Evolutionary conservation across 345 rosid species (phyloP), one percentile per base, ranked within the genome.

Genomic region (Moringa oleifera): DNA sequence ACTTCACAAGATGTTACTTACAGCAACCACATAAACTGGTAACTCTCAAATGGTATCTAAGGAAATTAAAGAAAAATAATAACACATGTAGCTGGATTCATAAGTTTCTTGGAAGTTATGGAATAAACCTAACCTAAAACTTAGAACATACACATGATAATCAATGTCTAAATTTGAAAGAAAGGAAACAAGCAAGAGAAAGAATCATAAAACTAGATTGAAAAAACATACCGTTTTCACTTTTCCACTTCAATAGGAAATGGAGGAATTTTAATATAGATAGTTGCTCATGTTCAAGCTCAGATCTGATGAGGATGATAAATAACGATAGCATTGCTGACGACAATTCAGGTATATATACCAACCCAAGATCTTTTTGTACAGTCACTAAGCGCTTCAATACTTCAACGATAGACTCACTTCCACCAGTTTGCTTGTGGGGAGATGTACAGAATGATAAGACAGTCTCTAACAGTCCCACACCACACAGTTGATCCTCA

Each of bases 271-370:
- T 87, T 69, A 93, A 52, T 63, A 86, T 54, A 65, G 86, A 78
- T 55, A 93, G 78, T 64, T 87, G 93, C 52, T 93, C 96, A 9
- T 89, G 95, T 72, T 93, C 98, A 31, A 89, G 84, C 62, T 69
- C 93, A 20, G 90, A 84, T 47, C 81, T 79, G 59, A 77, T 60
- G 62, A 93, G 88, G 68, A 80, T 65, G 68, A 63, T 41, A 74
- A 82, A 70, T 58, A 89, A 72, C 55, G 90, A 89, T 55, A 81
- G 76, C 41, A 77, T 58, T 60, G 71, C 75, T 59, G 89, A 68
- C 20, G 84, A 81, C 37, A 85, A 60, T 68, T 83, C 87, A 50
- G 55, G 79, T 49, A 65, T 59, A 75, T 79, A 87, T 37, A 61
- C 69, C 74, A 92, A 72, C 54, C 74, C 76, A 54, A 87, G 83